These are phyloP conservation scores for Neoboletus magnificus DNA, from an alignment of 768 basidiomycete genomes.

Conservation along the genomic window DNA sequence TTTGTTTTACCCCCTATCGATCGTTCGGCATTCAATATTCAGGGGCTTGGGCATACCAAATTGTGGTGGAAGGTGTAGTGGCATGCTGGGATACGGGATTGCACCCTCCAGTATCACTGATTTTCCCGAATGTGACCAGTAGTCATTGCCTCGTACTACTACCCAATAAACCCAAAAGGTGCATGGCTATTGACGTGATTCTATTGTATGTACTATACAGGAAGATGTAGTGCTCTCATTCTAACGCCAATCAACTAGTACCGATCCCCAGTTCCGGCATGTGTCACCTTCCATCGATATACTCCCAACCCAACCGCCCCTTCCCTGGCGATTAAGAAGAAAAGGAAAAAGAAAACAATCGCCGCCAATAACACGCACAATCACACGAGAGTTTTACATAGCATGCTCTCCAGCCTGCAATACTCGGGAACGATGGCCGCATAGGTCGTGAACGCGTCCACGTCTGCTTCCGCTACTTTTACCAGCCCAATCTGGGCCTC, in stretches of 20 bases:
- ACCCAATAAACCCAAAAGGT: neutral
- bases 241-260: neutral
- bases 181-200: slow-evolving; percentile 12
- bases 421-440: slow-evolving; percentile 85
- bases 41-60: neutral
- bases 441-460: slow-evolving; percentile 83
- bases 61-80: too few relatives aligned
- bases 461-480: slow-evolving; percentile 80
- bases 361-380: neutral
- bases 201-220: slow-evolving; percentile 16
- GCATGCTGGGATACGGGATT: too few relatives aligned
- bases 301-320: neutral
- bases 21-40: neutral
- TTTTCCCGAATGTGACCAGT: too few relatives aligned
- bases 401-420: slow-evolving; percentile 73
- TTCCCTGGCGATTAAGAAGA: neutral
- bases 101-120: too few relatives aligned
- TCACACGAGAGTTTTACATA: slow-evolving; percentile 59
- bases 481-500: slow-evolving; percentile 75
- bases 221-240: neutral
- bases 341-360: neutral
- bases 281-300: neutral
- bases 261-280: neutral
- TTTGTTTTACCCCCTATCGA: neutral
- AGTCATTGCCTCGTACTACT: too few relatives aligned